Base-by-base conservation (phyloP, 768 basidiomycete genomes). In the Sporobolomyces roseus region DNA sequence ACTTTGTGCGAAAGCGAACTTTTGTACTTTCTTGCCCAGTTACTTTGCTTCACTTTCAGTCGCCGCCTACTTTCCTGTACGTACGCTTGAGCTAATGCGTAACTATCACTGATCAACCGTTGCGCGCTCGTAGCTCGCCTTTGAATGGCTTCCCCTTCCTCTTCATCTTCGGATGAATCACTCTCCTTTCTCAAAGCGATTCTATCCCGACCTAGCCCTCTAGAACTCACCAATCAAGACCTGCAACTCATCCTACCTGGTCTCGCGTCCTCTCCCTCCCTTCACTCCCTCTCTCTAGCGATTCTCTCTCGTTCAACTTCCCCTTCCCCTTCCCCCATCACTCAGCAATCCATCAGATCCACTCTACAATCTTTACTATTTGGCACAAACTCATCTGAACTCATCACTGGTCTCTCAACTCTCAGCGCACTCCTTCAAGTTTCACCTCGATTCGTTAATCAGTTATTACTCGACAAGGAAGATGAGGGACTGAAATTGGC, bases 401-500 rank as follows among this genome's bases (percentile, higher is more conserved):
- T 60, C 58, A 45, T 49, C 6, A 12, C 23, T 9, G 58, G 43
- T 4, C 30, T 60, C 10, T 48, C 43, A 6, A 16, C 35, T 45
- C 45, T 60, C 30, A 33, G 43, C 16, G 30, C 45, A 4, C 45
- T 60, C 32, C 7, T 60, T 1, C 27, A 60, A 25, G 58, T 60
- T 38, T 60, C 58, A 16, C 58, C 58, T 3, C 7, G 10, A 6
- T 60, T 60, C 58, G 58, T 38, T 43, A 19, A 30, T n/a, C n/a
- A n/a, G n/a, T n/a, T n/a, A n/a, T n/a, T n/a, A n/a, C n/a, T n/a
- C n/a, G n/a, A n/a, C n/a, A n/a, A n/a, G n/a, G n/a, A n/a, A n/a
- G n/a, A n/a, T n/a, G n/a, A n/a, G n/a, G n/a, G 38, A 14, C 77
- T 87, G 21, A 73, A 87, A 36, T 85, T 88, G 45, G 82, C 83